A percentile compares a stretch with the other conserved stretches of the same genome.
These are phyloP conservation scores for Beauveria pseudobassiana DNA, from an alignment of 2,329 filamentous ascomycete genomes.

Conservation along the genomic window DNA sequence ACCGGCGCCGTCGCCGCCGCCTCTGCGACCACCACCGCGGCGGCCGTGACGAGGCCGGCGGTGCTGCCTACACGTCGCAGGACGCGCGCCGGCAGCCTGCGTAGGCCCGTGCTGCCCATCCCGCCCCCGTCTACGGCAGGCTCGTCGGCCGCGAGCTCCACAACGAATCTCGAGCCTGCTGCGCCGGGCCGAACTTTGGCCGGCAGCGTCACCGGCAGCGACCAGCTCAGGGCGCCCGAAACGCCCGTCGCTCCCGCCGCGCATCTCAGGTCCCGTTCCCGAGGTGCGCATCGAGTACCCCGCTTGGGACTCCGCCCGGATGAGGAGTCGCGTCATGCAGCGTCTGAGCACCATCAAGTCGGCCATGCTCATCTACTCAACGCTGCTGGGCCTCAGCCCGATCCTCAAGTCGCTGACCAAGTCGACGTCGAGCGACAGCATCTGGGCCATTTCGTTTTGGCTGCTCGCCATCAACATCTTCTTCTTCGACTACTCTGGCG, in stretches of 20 bases:
- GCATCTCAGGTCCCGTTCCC: background rate
- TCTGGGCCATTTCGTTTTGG: slow-evolving; percentile 95
- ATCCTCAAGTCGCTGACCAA: slow-evolving; percentile 94
- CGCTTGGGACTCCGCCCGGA: slow-evolving; percentile 23
- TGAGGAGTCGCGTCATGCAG: slow-evolving; percentile 38
- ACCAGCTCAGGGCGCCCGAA: background rate
- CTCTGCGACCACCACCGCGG: background rate
- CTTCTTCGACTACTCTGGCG: slow-evolving; percentile 91
- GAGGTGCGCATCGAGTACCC: slow-evolving; percentile 8
- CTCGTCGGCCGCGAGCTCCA: slow-evolving; percentile 38
- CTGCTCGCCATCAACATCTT: slow-evolving; percentile 92
- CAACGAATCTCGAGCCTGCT: slow-evolving; percentile 30
- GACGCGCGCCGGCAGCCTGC: slow-evolving; percentile 29
- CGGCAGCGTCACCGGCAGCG: background rate
- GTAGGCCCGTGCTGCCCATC: slow-evolving; percentile 22
- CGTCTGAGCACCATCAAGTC: slow-evolving; percentile 81
- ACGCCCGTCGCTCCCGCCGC: slow-evolving; percentile 1
- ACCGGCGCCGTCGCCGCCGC: slow-evolving; percentile 24
- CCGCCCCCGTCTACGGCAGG: slow-evolving; percentile 16
- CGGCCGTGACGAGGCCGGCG: background rate
- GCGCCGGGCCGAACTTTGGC: background rate
- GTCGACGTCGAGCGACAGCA: slow-evolving; percentile 87
- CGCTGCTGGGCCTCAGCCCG: slow-evolving; percentile 82
- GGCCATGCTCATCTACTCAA: slow-evolving; percentile 85
- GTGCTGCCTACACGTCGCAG: slow-evolving; percentile 21